Percentiles rank a stretch among this genome's conserved stretches.
Conservation (phyloP, 768 basidiomycete genomes). For the Calocera cornea region DNA sequence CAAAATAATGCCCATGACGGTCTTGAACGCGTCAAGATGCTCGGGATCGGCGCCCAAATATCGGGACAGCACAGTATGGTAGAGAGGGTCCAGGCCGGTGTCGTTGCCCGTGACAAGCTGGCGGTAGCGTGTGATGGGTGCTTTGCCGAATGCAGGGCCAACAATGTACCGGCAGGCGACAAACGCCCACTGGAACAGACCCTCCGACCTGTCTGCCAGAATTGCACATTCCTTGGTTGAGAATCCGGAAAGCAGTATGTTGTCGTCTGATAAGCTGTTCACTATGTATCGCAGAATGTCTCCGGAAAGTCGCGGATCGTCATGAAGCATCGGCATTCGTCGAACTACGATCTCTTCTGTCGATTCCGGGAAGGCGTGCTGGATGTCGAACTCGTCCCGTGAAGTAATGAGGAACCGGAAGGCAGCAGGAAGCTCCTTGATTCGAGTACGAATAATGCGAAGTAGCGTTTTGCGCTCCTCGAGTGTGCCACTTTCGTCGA, state of each 20-base stretch:
- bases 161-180: background rate
- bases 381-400: background rate
- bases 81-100: too few relatives aligned
- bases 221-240: background rate
- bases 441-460: background rate
- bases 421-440: background rate
- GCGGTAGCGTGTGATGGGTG: too few relatives aligned
- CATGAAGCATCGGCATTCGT: background rate
- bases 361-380: background rate
- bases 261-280: background rate
- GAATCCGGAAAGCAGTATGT: background rate
- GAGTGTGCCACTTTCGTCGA: constrained; percentile 24
- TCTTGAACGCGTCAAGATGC: too few relatives aligned
- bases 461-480: background rate
- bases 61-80: too few relatives aligned
- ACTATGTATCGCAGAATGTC: background rate
- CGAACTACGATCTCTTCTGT: background rate
- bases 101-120: too few relatives aligned
- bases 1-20: too few relatives aligned
- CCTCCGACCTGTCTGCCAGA: background rate
- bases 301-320: background rate
- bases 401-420: background rate
- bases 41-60: too few relatives aligned
- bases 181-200: background rate
- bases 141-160: background rate